phyloP scores from a whole-genome alignment of 78 protist species.

The Planoprotostelium fungivorum region DNA sequence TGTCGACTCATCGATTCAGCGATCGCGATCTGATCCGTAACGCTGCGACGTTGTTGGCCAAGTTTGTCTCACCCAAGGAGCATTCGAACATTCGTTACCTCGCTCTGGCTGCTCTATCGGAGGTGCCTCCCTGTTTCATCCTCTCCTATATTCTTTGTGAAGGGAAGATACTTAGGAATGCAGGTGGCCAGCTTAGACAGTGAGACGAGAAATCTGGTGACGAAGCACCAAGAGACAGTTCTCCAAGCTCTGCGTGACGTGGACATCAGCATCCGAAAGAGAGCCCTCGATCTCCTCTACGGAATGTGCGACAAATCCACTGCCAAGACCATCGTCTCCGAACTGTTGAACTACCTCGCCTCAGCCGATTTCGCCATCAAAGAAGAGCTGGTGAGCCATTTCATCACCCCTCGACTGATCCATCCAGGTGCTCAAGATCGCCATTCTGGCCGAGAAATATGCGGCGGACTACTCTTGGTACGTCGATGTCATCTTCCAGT shows the following conservation, averaged over 20 bases:
- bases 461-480: constrained; percentile 87
- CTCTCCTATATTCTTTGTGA: too few relatives aligned
- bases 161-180: too few relatives aligned
- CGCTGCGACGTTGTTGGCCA: constrained; percentile 62
- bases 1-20: constrained; percentile 2
- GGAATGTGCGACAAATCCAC: constrained; percentile 81
- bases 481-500: constrained; percentile 84
- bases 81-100: constrained; percentile 86
- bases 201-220: background rate
- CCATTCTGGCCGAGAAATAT: constrained; percentile 93
- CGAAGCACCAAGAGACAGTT: constrained; percentile 35
- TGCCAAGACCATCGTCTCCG: constrained; percentile 69
- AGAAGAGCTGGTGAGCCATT: constrained; percentile 81
- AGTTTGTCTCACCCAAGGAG: constrained; percentile 81
- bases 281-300: constrained; percentile 92
- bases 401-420: background rate
- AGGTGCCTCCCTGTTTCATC: background rate
- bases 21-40: constrained; percentile 55
- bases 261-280: constrained; percentile 82
- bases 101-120: constrained; percentile 66
- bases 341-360: constrained; percentile 83
- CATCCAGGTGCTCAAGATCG: constrained; percentile 76
- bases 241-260: constrained; percentile 59
- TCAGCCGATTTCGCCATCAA: constrained; percentile 73
- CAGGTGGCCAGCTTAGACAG: background rate